These are phyloP conservation scores for Saccharomycopsis synnaedendra DNA, from an alignment of 805 yeast genomes.

Conservation along the genomic window DNA sequence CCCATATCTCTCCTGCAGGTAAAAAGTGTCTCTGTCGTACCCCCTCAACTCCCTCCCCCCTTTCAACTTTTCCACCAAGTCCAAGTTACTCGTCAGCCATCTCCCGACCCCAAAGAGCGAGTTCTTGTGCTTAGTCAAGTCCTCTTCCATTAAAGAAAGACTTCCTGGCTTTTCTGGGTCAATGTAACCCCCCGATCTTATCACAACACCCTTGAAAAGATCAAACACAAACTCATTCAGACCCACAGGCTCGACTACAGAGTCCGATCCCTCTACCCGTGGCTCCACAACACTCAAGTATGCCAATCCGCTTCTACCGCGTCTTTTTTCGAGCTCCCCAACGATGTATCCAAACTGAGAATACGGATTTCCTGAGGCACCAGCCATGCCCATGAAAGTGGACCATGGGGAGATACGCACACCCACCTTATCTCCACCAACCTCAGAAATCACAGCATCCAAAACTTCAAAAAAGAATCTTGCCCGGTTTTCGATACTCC, in stretches of 20 bases:
- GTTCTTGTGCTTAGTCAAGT: conserved; percentile 27
- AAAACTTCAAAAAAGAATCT: conserved; percentile 38
- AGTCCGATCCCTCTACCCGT: conserved; percentile 18
- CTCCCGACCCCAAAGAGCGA: conserved; percentile 33
- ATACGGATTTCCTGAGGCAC: conserved; percentile 25
- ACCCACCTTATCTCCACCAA: conserved; percentile 41
- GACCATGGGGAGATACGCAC: conserved; percentile 39
- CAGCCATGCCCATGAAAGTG: conserved; percentile 29
- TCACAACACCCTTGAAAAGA: conserved; percentile 33
- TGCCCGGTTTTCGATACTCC: conserved; percentile 45
- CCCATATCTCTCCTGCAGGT: conserved; percentile 24
- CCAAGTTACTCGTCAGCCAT: conserved; percentile 30
- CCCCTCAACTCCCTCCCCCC: conserved; percentile 24
- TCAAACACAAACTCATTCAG: conserved; percentile 30
- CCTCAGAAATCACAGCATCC: conserved; percentile 33
- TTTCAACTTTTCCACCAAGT: conserved; percentile 25
- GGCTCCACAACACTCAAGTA: conserved; percentile 18
- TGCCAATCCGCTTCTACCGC: conserved; percentile 14
- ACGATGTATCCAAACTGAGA: conserved; percentile 23
- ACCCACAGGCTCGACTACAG: conserved; percentile 24
- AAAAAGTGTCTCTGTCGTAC: conserved; percentile 32
- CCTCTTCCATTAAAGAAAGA: conserved; percentile 17
- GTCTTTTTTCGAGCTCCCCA: conserved; percentile 15
- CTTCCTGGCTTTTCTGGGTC: conserved; percentile 18
- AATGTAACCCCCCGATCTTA: conserved; percentile 28